Conservation (phyloP, 495 filamentous ascomycete genomes). For the Hypoxylon fragiforme region DNA sequence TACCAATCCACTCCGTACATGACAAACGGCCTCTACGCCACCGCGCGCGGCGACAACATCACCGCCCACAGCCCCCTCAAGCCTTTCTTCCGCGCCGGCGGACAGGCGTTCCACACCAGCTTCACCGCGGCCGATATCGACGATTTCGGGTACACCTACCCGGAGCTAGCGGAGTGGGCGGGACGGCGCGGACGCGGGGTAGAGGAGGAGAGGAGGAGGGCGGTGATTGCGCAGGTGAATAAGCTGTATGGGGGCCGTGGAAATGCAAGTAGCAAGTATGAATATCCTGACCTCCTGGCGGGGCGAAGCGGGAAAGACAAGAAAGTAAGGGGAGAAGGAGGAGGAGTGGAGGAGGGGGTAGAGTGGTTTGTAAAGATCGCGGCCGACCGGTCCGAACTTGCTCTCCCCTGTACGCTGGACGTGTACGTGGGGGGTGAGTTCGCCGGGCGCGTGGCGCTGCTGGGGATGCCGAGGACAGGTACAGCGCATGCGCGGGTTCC, state of each 20-base stretch:
- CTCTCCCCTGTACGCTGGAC: conserved; percentile 37
- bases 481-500: conserved; percentile 22
- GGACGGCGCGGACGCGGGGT: conserved; percentile 23
- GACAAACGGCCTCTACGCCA: conserved; percentile 39
- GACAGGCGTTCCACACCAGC: conserved; percentile 44
- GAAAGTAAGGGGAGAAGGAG: conserved; percentile 9
- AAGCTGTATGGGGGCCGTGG: conserved; percentile 36
- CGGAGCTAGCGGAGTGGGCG: conserved; percentile 40
- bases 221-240: conserved; percentile 38
- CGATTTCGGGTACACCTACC: conserved; percentile 52
- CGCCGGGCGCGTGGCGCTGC: conserved; percentile 28
- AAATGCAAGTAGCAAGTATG: background rate
- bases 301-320: background rate
- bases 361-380: conserved; percentile 41
- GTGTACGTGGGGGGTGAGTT: conserved; percentile 32
- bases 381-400: conserved; percentile 38
- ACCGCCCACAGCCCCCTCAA: conserved; percentile 47
- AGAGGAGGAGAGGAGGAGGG: conserved; percentile 7
- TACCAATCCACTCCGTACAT: conserved; percentile 31
- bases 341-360: background rate
- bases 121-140: conserved; percentile 35
- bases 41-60: conserved; percentile 31
- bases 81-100: conserved; percentile 46
- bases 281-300: background rate
- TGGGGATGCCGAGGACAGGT: conserved; percentile 30